phyloP scores from a whole-genome alignment of 345 rosid genomes.

The Aegle marmelos region DNA sequence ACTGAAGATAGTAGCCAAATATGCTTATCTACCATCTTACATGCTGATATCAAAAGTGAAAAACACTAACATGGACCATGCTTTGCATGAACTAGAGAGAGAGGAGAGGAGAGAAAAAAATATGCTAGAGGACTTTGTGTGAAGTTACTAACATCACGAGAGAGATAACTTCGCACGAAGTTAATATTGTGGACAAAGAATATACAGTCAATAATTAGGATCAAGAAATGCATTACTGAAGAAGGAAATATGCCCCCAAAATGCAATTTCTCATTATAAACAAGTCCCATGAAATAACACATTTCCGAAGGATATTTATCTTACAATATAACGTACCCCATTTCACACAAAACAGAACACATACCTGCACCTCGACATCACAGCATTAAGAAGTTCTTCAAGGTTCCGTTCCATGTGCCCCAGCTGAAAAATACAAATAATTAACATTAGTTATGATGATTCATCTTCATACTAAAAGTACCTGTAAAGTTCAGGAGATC shows the following conservation, averaged over 20 bases:
- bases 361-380: conserved; percentile 46
- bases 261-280: background rate
- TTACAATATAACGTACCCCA: background rate
- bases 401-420: conserved; percentile 51
- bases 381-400: conserved; percentile 45
- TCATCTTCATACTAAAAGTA: background rate
- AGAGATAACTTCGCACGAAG: background rate
- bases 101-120: background rate
- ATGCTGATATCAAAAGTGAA: background rate
- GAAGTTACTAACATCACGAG: background rate
- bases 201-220: no score
- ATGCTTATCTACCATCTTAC: background rate
- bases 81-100: background rate
- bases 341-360: background rate
- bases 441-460: background rate
- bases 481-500: background rate
- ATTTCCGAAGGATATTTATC: background rate
- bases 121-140: background rate
- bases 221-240: no score
- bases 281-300: background rate
- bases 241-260: background rate
- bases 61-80: background rate
- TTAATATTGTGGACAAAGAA: no score
- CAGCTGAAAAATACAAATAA: conserved; percentile 29
- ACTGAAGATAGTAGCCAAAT: background rate